Evolutionary conservation across 805 yeast genomes (phyloP).

Genomic region (Yueomyces sp.): DNA sequence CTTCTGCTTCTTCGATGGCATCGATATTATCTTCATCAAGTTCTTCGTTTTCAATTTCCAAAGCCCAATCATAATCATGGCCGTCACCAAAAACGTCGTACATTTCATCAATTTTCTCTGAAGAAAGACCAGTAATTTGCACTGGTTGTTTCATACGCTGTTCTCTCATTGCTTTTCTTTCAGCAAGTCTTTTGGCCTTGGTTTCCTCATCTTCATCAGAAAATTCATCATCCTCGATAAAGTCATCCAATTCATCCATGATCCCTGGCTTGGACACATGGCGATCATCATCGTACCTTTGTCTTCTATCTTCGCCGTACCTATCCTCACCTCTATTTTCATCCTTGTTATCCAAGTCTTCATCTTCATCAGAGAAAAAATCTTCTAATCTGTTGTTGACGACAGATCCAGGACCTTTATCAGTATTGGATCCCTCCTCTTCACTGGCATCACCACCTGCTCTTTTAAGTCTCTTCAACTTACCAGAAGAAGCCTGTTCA

Average conservation of each 20-base stretch:
- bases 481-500: conserved; percentile 25
- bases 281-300: conserved; percentile 9
- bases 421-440: conserved; percentile 4
- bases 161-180: conserved; percentile 23
- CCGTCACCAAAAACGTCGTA: conserved; percentile 96
- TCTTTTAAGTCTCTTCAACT: conserved; percentile 71
- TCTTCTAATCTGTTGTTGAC: conserved; percentile 24
- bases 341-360: conserved; percentile 10
- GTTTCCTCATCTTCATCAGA: conserved; percentile 64
- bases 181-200: conserved; percentile 27
- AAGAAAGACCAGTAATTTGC: conserved; percentile 52
- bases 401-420: conserved; percentile 4
- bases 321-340: conserved; percentile 4
- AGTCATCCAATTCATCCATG: conserved; percentile 86
- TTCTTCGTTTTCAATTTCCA: conserved; percentile 51
- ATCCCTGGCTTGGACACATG: conserved; percentile 25
- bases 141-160: conserved; percentile 40
- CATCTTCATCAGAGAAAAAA: conserved; percentile 28
- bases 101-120: conserved; percentile 84
- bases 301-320: conserved; percentile 12
- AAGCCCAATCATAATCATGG: conserved; percentile 94
- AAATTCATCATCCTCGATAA: conserved; percentile 93
- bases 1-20: conserved; percentile 14
- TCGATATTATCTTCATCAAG: conserved; percentile 12
- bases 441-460: conserved; percentile 33